Evolutionary conservation across 768 basidiomycete species (phyloP).

Genomic region (Russula ochroleuca): DNA sequence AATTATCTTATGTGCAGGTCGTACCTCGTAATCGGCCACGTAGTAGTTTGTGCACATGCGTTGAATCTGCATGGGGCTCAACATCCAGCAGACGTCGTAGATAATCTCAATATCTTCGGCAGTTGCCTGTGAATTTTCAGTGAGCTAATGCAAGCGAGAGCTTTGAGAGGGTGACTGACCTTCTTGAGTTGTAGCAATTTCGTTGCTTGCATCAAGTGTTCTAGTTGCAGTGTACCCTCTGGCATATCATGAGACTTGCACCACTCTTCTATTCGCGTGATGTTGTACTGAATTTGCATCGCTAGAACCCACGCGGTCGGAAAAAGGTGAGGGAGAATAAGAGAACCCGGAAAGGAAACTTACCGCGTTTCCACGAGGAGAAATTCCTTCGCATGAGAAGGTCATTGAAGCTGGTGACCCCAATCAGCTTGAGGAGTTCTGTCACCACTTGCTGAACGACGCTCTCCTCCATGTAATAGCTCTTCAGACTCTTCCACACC

Average conservation of each 20-base stretch:
- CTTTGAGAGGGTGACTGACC: constrained; percentile 40
- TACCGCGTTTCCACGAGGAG: constrained; percentile 99
- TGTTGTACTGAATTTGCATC: constrained; percentile 99
- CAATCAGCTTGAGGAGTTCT: constrained; percentile 91
- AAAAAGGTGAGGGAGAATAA: neutral
- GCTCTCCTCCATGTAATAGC: constrained; percentile 96
- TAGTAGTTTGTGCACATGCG: constrained; percentile 99
- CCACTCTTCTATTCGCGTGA: constrained; percentile 97
- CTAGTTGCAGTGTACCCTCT: constrained; percentile 93
- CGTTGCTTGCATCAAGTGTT: constrained; percentile 99
- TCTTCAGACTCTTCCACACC: constrained; percentile 97
- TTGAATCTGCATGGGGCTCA: constrained; percentile 98
- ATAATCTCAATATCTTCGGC: constrained; percentile 97
- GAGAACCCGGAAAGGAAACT: constrained; percentile 29
- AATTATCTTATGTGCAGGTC: constrained; percentile 19
- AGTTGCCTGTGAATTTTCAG: constrained; percentile 56
- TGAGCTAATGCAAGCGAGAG: neutral
- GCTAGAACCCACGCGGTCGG: constrained; percentile 46
- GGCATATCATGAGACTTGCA: constrained; percentile 99
- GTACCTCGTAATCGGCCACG: constrained; percentile 96
- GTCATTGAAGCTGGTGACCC: constrained; percentile 97
- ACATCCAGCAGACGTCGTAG: constrained; percentile 99
- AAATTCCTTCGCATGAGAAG: constrained; percentile 98
- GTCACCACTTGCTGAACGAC: constrained; percentile 94
- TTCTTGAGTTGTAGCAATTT: constrained; percentile 98